These are phyloP conservation scores for Cryptococcus wingfieldii DNA, from an alignment of 1,284 basidiomycete genomes.

Conservation along the genomic window DNA sequence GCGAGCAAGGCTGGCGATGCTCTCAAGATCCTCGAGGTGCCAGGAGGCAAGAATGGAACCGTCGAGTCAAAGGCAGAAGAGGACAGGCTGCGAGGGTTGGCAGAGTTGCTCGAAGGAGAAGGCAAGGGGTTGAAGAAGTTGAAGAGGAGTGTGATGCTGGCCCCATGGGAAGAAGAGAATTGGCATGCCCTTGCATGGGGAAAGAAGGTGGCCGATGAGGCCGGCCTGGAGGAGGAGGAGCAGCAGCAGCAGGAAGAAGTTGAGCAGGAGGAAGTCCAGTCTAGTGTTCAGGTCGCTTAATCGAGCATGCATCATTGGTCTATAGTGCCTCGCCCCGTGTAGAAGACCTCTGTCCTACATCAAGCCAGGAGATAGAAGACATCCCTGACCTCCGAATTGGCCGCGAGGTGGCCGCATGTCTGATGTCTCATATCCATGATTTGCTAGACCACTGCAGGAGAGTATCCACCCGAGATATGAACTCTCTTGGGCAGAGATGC, in stretches of 20 bases:
- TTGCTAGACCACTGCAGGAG: no score
- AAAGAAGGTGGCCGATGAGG: conserved; percentile 18
- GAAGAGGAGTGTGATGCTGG: conserved; percentile 64
- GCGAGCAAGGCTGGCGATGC: conserved; percentile 29
- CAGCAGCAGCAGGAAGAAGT: not conserved
- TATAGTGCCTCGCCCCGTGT: no score
- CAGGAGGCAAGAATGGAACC: conserved; percentile 48
- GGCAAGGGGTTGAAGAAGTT: conserved; percentile 47
- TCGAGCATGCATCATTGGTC: not conserved
- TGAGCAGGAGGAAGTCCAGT: not conserved
- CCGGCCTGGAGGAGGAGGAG: conserved; percentile 4
- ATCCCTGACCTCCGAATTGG: no score
- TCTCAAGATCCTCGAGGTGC: conserved; percentile 25
- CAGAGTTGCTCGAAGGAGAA: conserved; percentile 26
- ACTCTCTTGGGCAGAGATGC: no score
- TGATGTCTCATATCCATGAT: no score
- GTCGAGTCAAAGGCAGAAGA: conserved; percentile 17
- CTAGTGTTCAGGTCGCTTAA: not conserved
- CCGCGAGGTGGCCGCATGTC: no score
- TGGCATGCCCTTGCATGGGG: conserved; percentile 54
- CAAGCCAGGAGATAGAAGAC: no score
- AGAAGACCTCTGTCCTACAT: no score
- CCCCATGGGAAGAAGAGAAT: conserved; percentile 58
- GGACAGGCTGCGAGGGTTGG: conserved; percentile 30
- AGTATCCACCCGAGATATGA: no score